These are phyloP conservation scores for Blastosporella zonata DNA, from an alignment of 1,284 basidiomycete species.

Conservation along the genomic window DNA sequence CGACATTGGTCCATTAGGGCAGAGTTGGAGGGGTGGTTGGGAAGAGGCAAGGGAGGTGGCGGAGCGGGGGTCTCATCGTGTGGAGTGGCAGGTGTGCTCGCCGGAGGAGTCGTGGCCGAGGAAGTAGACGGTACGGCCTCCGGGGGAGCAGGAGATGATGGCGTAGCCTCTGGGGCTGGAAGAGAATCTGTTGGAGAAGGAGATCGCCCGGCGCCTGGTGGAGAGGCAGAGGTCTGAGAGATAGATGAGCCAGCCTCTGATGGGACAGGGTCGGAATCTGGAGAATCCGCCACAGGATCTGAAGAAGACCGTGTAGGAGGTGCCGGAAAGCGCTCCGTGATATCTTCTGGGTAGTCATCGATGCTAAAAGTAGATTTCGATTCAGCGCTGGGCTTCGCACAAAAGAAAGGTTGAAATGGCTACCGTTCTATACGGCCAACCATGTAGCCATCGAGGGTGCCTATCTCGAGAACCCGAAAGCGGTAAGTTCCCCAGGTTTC, in stretches of 20 bases:
- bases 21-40: slow-evolving; percentile 47
- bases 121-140: slow-evolving; percentile 8
- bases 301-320: too few relatives aligned
- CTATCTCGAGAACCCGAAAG: slow-evolving; percentile 83
- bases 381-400: neutral
- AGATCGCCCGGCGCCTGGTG: too few relatives aligned
- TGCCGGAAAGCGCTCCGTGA: slow-evolving; percentile 27
- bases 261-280: slow-evolving; percentile 8
- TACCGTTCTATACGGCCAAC: slow-evolving; percentile 76
- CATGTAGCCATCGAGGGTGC: slow-evolving; percentile 84
- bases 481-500: slow-evolving; percentile 83
- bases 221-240: too few relatives aligned
- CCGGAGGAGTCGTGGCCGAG: slow-evolving; percentile 10
- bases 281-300: slow-evolving; percentile 2
- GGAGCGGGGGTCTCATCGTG: neutral
- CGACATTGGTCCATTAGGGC: slow-evolving; percentile 78
- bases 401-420: slow-evolving; percentile 23
- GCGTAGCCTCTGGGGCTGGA: too few relatives aligned
- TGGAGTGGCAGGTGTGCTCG: slow-evolving; percentile 1
- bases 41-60: neutral
- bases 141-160: neutral
- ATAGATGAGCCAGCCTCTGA: too few relatives aligned
- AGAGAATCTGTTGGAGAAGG: too few relatives aligned
- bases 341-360: slow-evolving; percentile 45
- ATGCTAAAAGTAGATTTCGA: slow-evolving; percentile 27